Evolutionary conservation across 495 filamentous ascomycete species (phyloP).

Genomic region (Margaritispora aquatica): DNA sequence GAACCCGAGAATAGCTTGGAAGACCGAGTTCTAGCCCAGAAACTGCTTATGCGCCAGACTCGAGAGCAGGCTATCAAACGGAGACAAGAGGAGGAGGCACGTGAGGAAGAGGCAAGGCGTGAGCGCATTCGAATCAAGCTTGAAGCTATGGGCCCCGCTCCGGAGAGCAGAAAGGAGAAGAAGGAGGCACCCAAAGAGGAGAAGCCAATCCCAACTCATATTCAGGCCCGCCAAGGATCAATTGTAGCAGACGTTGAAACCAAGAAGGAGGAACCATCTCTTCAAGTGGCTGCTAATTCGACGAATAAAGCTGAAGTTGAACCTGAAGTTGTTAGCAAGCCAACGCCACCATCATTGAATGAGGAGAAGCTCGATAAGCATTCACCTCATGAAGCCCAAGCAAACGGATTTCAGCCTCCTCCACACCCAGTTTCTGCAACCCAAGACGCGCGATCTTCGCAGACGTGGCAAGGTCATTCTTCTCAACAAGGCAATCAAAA

Average conservation of each 20-base stretch:
- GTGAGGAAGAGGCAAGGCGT: slow-evolving; percentile 68
- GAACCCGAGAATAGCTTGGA: slow-evolving; percentile 31
- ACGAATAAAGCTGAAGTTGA: background rate
- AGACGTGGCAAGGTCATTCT: slow-evolving; percentile 21
- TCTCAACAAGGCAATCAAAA: slow-evolving; percentile 11
- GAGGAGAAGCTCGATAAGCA: slow-evolving; percentile 16
- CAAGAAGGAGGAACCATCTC: slow-evolving; percentile 46
- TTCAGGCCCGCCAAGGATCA: slow-evolving; percentile 28
- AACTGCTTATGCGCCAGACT: slow-evolving; percentile 79
- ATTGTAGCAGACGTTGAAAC: slow-evolving; percentile 25
- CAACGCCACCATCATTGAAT: background rate
- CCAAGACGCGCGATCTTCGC: slow-evolving; percentile 15
- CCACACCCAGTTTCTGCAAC: too few species aligned
- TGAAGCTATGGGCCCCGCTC: slow-evolving; percentile 64
- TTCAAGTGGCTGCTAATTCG: slow-evolving; percentile 31
- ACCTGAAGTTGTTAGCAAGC: background rate
- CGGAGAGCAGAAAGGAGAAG: slow-evolving; percentile 50
- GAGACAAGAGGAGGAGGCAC: slow-evolving; percentile 71
- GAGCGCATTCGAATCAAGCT: slow-evolving; percentile 83
- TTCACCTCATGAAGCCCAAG: background rate
- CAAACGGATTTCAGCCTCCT: too few species aligned
- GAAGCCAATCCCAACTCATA: slow-evolving; percentile 30
- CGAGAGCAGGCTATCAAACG: slow-evolving; percentile 72
- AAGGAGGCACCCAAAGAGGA: slow-evolving; percentile 38
- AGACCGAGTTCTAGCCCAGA: slow-evolving; percentile 60